Percentiles rank a stretch among this genome's conserved stretches.
Conservation (phyloP, 1,284 basidiomycete species). For the Sporisorium graminicola region DNA sequence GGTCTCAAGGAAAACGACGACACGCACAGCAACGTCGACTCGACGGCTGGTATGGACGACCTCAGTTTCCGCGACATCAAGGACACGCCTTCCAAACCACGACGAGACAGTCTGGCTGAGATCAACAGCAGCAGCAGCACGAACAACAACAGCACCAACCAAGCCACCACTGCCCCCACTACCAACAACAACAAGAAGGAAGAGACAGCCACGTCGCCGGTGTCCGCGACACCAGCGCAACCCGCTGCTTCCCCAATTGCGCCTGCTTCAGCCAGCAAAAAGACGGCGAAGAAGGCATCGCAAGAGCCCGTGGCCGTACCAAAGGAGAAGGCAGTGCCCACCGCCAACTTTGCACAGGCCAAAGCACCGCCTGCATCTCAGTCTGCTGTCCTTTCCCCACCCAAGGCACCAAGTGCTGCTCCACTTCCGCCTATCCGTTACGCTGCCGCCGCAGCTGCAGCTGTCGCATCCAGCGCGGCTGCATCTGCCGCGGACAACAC, state of each 20-base stretch:
- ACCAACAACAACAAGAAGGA: constrained; percentile 64
- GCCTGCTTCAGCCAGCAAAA: constrained; percentile 37
- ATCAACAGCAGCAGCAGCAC: constrained; percentile 73
- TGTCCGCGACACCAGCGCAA: constrained; percentile 16
- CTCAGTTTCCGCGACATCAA: constrained; percentile 41
- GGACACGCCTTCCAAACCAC: constrained; percentile 42
- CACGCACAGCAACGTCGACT: constrained; percentile 72
- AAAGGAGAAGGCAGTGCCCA: constrained; percentile 79
- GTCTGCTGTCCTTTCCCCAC: constrained; percentile 51
- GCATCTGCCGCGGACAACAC: constrained; percentile 27
- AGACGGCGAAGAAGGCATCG: constrained; percentile 50
- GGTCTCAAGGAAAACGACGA: constrained; percentile 76
- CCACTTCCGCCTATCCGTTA: constrained; percentile 81
- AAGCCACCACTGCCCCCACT: constrained; percentile 71
- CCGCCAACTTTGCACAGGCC: constrained; percentile 78
- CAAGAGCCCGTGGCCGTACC: constrained; percentile 48
- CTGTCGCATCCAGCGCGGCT: constrained; percentile 67
- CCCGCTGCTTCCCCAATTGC: constrained; percentile 20
- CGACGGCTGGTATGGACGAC: constrained; percentile 71
- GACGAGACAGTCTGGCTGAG: constrained; percentile 46
- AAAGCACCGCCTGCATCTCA: constrained; percentile 72
- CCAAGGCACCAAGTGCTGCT: constrained; percentile 60
- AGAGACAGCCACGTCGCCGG: constrained; percentile 18
- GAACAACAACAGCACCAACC: constrained; percentile 73
- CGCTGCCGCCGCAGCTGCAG: constrained; percentile 89